Base-by-base conservation (phyloP, 495 filamentous ascomycete species). In the Lindgomyces ingoldianus region DNA sequence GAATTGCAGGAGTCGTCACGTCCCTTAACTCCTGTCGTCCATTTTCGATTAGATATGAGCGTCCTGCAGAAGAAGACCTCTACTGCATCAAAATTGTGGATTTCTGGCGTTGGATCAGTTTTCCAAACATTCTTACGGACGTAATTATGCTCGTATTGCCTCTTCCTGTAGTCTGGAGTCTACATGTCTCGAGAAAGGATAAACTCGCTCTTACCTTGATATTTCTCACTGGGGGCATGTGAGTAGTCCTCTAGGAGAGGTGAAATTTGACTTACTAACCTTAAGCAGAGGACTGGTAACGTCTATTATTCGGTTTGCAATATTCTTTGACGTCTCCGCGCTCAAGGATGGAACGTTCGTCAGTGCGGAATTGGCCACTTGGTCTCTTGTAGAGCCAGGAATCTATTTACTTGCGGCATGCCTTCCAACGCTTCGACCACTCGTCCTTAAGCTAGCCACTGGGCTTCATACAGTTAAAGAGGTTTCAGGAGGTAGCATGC, bases 121-220 rank as follows among this genome's bases (percentile, higher is more conserved):
- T 49, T 25, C 46, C 46, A 49, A 49, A 49, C 22, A 49, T 49
- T 12, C 4, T 49, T 3, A 49, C 46, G 19, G 46, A 49, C 19
- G 46, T 49, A 3, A 14, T 49, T 22, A 49, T 49, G 11, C 46
- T 49, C 12, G 46, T 25, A 24, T 14, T 25, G 4, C 46, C 46
- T 4, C 46, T 49, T 24, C 46, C 46, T 4, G 24, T 25, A 25
- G 10, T 49, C 21, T 49, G 46, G 46, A 8, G 46, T 2, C 46
- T 49, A 1, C 10, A 22, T 12, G 24, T 49, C 11, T 49, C 46
- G 4, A 49, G 25, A 22, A 49, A 49, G 24, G 46, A 49, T 25
- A 18, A 24, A 25, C 10, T 49, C 14, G 46, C 46, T 10, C 19
- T 49, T 10, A 49, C 24, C 4, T 21, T 49, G 22, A 25, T 25